Base-by-base conservation (phyloP, 345 rosid species). In the Eucalyptus microcorys region DNA sequence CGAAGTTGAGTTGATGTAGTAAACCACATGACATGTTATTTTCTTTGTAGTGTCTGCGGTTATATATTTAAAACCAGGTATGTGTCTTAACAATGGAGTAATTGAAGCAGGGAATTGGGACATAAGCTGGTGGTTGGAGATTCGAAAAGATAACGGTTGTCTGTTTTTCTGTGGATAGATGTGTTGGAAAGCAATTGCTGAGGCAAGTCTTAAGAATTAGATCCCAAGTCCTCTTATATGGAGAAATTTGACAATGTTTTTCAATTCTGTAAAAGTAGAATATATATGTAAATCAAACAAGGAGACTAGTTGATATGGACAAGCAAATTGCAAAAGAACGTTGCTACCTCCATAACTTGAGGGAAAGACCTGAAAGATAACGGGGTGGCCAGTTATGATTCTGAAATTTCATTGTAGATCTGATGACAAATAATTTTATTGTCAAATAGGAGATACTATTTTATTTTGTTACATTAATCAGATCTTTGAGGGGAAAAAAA, bases 401-500 rank as follows among this genome's bases (percentile, higher is more conserved):
- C 4, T 53, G 5, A 53, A 7, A 7, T 53, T 53, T 53, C 10
- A 53, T 3, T 53, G 5, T 53, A 53, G 59, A 53, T 53, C 59
- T n/a, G n/a, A n/a, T n/a, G n/a, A n/a, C n/a, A n/a, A n/a, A n/a
- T n/a, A n/a, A n/a, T n/a, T n/a, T n/a, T n/a, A n/a, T n/a, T n/a
- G n/a, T 53, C 4, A 52, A 52, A 19, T 19, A 52, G 26, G 26
- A 17, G 57, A 52, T 52, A 27, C 4, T 61, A 8, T 61, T 61
- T 4, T 26, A 27, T 61, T 61, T 30, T 30, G 68, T 30, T 13
- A 61, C 6, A 61, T 61, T 61, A 13, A n/a, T 61, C 0, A 3
- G 19, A 4, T 26, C 10, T 30, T 61, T 14, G 68, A 14, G 17
- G 7, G 7, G 1, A 0, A 3, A 50, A 17, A 21, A 0, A 52